Percentiles rank a stretch among this genome's conserved stretches.
These are phyloP conservation scores for Umbelopsis isabellina DNA, from an alignment of 192 early-diverging fungal species.

Conservation along the genomic window DNA sequence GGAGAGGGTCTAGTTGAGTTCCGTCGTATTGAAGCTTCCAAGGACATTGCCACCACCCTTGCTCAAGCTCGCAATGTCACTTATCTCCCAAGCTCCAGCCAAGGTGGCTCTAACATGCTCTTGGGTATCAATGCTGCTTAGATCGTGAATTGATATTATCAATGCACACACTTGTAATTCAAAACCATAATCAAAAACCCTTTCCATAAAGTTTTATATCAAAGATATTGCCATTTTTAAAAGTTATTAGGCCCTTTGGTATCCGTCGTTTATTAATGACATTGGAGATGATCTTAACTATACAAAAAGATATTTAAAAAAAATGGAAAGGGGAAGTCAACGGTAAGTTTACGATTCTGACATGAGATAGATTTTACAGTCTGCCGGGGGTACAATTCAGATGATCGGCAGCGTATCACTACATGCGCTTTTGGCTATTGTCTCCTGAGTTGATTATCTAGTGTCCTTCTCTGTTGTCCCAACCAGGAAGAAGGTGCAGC, in stretches of 20 bases:
- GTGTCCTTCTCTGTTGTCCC: conserved; percentile 66
- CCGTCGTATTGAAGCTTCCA: conserved; percentile 95
- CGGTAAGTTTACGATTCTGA: too few relatives aligned
- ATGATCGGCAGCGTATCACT: too few relatives aligned
- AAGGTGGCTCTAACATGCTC: conserved; percentile 72
- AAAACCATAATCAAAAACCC: not conserved
- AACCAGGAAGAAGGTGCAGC: conserved; percentile 70
- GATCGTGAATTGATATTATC: not conserved
- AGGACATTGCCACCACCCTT: conserved; percentile 93
- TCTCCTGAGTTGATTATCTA: conserved; percentile 57
- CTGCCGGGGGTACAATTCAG: too few relatives aligned
- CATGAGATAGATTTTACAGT: too few relatives aligned
- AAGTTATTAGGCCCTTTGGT: not conserved
- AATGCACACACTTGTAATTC: not conserved
- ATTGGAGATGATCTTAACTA: conserved; percentile 4
- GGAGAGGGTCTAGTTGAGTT: conserved; percentile 93
- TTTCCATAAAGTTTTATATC: not conserved
- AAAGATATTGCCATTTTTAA: not conserved
- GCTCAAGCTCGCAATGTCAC: conserved; percentile 83
- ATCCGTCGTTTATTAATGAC: not conserved
- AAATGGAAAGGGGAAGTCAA: not conserved
- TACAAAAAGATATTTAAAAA: conserved; percentile 1
- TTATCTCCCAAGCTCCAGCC: conserved; percentile 76
- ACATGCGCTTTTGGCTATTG: not conserved
- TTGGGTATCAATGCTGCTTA: conserved; percentile 60